These are phyloP conservation scores for Podospora fimiseda DNA, from an alignment of 495 filamentous ascomycete species.

Conservation along the genomic window DNA sequence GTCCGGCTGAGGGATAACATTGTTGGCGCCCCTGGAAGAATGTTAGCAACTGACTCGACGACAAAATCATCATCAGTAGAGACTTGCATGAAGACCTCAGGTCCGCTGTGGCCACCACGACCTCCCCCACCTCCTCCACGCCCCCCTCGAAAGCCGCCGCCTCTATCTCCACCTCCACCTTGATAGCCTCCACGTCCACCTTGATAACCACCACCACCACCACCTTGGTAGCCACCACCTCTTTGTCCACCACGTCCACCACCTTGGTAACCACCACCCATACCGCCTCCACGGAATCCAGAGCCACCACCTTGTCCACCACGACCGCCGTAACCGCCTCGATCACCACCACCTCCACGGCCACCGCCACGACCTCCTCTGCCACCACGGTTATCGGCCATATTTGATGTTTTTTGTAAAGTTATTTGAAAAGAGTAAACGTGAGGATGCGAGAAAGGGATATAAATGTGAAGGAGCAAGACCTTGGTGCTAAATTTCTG, in stretches of 20 bases:
- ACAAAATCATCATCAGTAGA: not conserved
- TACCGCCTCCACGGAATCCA: not conserved
- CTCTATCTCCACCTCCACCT: constrained; percentile 18
- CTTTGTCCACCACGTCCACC: constrained; percentile 16
- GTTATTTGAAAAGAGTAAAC: too few species aligned
- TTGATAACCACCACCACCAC: constrained; percentile 15
- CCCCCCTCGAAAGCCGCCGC: not conserved
- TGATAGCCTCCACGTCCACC: constrained; percentile 13
- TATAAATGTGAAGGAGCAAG: too few species aligned
- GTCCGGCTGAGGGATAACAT: constrained; percentile 23
- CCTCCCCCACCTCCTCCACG: constrained; percentile 24
- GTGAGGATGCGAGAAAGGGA: too few species aligned
- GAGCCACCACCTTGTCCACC: not conserved
- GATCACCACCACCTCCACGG: not conserved
- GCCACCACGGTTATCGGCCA: not conserved
- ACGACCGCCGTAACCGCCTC: too few species aligned
- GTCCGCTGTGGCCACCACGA: constrained; percentile 21
- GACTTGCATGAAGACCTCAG: constrained; percentile 32
- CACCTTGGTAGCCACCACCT: constrained; percentile 1
- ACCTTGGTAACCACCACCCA: not conserved
- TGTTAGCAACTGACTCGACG: constrained; percentile 7
- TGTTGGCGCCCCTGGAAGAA: constrained; percentile 1
- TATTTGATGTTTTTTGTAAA: too few species aligned
- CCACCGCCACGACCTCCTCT: not conserved
- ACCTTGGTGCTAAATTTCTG: too few species aligned